Conservation (phyloP, 257 asterid species). For the Nicotiana undulata region DNA sequence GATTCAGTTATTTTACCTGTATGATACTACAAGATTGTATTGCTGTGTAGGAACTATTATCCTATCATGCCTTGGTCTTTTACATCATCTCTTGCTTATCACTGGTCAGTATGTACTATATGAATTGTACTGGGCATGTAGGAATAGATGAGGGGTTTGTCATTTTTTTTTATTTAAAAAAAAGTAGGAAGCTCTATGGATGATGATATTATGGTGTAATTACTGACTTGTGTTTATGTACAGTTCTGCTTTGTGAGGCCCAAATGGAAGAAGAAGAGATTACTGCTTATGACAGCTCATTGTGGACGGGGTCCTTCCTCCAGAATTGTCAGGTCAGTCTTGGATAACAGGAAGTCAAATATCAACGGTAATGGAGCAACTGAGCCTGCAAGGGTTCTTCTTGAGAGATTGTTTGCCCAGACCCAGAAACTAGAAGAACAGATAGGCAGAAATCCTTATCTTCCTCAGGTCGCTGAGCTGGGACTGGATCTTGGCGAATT, state of each 20-base stretch:
- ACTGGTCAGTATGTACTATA: not conserved
- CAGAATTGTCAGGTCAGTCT: constrained; percentile 44
- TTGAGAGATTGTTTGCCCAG: constrained; percentile 72
- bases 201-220: not conserved
- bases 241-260: constrained; percentile 38
- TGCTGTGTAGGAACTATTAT: not conserved
- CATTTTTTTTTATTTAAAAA: not conserved
- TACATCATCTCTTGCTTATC: not conserved
- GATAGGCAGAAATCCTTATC: constrained; percentile 49
- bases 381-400: constrained; percentile 65
- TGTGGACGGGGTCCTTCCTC: constrained; percentile 21
- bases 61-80: not conserved
- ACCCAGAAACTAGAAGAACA: constrained; percentile 80
- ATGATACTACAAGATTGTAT: not conserved
- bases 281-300: constrained; percentile 21
- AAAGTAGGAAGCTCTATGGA: not conserved
- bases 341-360: constrained; percentile 43
- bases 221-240: not conserved
- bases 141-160: not conserved
- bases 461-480: constrained; percentile 46
- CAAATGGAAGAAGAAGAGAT: constrained; percentile 35
- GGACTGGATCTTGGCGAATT: constrained; percentile 41
- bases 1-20: not conserved
- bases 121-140: not conserved
- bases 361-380: constrained; percentile 51